A percentile compares a stretch with the other conserved stretches of the same genome.
These are phyloP conservation scores for Cyclotella distinguenda DNA, from an alignment of 108 stramenopile genomes.

Conservation along the genomic window DNA sequence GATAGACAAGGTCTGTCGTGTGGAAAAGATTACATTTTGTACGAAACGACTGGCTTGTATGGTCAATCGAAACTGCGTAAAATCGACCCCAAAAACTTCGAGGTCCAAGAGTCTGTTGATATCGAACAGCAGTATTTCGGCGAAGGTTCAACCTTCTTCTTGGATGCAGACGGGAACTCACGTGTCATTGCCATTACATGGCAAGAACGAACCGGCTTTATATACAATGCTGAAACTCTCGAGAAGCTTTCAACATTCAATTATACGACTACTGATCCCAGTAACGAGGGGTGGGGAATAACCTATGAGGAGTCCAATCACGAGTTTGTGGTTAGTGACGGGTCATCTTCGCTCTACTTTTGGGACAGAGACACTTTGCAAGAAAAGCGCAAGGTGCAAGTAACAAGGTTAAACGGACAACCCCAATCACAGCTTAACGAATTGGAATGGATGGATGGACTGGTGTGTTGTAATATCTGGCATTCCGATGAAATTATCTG, in stretches of 20 bases:
- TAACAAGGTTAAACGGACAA: conserved; percentile 52
- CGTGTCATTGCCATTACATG: conserved; percentile 74
- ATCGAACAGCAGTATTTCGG: conserved; percentile 63
- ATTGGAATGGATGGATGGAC: conserved; percentile 78
- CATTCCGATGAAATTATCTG: conserved; percentile 73
- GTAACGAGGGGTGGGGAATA: conserved; percentile 83
- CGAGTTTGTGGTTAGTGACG: conserved; percentile 82
- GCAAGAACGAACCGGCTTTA: conserved; percentile 65
- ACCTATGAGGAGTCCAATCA: conserved; percentile 61
- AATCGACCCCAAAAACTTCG: conserved; percentile 64
- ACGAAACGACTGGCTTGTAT: conserved; percentile 73
- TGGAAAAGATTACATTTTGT: conserved; percentile 56
- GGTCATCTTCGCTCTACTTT: conserved; percentile 65
- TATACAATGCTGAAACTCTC: conserved; percentile 69
- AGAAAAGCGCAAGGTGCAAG: conserved; percentile 52
- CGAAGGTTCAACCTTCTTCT: conserved; percentile 70
- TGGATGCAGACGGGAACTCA: conserved; percentile 40
- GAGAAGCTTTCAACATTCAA: conserved; percentile 45
- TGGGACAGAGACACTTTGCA: conserved; percentile 66
- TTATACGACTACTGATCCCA: conserved; percentile 55
- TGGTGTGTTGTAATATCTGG: conserved; percentile 87
- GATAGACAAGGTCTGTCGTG: conserved; percentile 80
- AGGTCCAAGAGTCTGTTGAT: conserved; percentile 48
- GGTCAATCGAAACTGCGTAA: conserved; percentile 62
- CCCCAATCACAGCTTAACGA: conserved; percentile 68